Evolutionary conservation across 768 basidiomycete species (phyloP).

Genomic region (Kondoa subrosea): DNA sequence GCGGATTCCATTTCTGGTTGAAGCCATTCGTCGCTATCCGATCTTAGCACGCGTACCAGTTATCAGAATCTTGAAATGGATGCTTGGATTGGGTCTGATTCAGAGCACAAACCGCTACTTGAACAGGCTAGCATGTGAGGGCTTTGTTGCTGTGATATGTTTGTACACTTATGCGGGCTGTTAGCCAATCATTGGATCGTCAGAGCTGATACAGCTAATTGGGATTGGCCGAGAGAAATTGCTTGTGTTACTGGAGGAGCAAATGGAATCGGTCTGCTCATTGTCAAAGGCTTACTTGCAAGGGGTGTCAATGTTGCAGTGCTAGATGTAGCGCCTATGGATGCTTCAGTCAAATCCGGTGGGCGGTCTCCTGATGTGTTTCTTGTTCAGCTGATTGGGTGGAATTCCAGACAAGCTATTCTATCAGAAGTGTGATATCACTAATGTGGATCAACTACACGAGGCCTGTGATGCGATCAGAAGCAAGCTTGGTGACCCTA

Average conservation of each 20-base stretch:
- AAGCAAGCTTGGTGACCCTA: background rate
- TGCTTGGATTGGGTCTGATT: too few relatives aligned
- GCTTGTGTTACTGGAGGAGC: background rate
- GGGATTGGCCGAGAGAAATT: slow-evolving; percentile 1
- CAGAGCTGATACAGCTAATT: background rate
- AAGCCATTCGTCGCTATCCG: too few relatives aligned
- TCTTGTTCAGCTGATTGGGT: background rate
- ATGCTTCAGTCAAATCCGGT: background rate
- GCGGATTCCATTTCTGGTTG: too few relatives aligned
- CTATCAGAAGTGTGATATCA: slow-evolving; percentile 8
- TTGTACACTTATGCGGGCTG: too few relatives aligned
- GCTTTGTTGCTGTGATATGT: too few relatives aligned
- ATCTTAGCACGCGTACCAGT: too few relatives aligned
- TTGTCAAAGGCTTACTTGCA: background rate
- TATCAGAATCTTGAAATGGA: too few relatives aligned
- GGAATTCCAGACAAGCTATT: slow-evolving; percentile 1
- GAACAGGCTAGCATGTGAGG: too few relatives aligned
- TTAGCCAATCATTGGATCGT: background rate
- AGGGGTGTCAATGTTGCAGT: slow-evolving; percentile 4
- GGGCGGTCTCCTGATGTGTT: background rate
- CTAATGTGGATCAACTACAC: background rate
- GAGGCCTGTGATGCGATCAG: background rate
- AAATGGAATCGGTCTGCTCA: background rate
- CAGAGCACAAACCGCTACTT: too few relatives aligned
- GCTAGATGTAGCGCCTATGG: background rate